phyloP scores from a whole-genome alignment of 805 yeast species.

The Zygoascus biomembranicola region DNA sequence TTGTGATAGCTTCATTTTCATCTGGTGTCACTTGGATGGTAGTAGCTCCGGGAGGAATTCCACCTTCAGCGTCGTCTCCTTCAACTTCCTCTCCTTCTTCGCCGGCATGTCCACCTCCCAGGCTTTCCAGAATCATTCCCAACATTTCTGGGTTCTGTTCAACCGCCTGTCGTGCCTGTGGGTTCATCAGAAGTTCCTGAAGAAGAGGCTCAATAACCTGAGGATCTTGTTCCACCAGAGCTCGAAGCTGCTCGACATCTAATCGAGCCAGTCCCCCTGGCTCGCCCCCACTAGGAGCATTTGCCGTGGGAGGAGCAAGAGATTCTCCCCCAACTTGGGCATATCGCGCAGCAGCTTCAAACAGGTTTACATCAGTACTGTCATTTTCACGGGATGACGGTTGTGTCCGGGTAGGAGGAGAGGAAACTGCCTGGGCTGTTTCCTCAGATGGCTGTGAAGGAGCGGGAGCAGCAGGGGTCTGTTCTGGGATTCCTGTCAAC shows the following conservation, averaged over 20 bases:
- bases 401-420: not conserved
- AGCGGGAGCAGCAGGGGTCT: constrained; percentile 24
- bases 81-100: constrained; percentile 40
- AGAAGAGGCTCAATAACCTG: constrained; percentile 77
- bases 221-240: constrained; percentile 76
- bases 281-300: constrained; percentile 20
- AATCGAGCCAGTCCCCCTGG: constrained; percentile 30
- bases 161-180: constrained; percentile 73
- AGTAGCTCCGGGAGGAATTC: constrained; percentile 33
- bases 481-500: constrained; percentile 81
- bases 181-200: constrained; percentile 76
- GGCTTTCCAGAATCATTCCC: constrained; percentile 54
- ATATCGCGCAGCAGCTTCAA: constrained; percentile 31
- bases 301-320: constrained; percentile 26
- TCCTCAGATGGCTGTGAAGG: constrained; percentile 22
- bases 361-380: constrained; percentile 26
- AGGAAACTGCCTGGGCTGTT: constrained; percentile 15
- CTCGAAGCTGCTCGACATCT: constrained; percentile 41
- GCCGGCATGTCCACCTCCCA: constrained; percentile 30
- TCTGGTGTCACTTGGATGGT: constrained; percentile 63
- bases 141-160: constrained; percentile 72
- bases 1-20: constrained; percentile 81
- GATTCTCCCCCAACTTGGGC: constrained; percentile 34
- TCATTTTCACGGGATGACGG: constrained; percentile 3
- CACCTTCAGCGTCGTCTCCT: constrained; percentile 33